Evolutionary conservation across 106 monocot species (phyloP), one percentile per base, ranked within the genome.

Genomic region (Platanthera zijinensis): DNA sequence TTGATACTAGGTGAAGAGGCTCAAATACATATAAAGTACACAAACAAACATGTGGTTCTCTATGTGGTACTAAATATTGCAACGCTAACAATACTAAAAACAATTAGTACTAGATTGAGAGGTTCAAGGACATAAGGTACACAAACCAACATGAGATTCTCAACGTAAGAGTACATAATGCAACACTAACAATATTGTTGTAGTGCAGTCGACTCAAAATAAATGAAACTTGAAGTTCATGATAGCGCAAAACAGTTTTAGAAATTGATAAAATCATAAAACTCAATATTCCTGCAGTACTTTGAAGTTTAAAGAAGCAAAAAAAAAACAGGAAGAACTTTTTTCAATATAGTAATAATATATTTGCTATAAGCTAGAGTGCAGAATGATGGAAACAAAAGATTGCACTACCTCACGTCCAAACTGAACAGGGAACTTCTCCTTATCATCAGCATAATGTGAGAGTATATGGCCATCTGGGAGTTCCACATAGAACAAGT

Each of bases 361-460:
- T 57, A 57, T 17, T 61, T 19, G 21, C 59, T 61, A 61, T 22
- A 19, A 48, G 70, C 12, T 15, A 8, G 14, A 48, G 6, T 48
- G 48, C 39, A 7, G 72, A 71, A 51, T 52, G 21, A 39, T 39
- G 39, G 39, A 39, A 25, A 21, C 18, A 66, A 50, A 10, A 8
- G 12, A 57, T 15, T 57, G 4, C 52, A 18, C 62, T 82, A 96
- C 96, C 96, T 96, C 96, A 69, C 96, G 96, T 13, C 96, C 96
- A 83, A 96, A 96, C 69, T 96, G 96, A 52, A 86, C 83, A 10
- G 90, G 93, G 50, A 93, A 88, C 52, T 93, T 96, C 71, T 90
- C 87, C 11, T 87, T 85, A 54, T 87, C 87, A 76, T 83, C 83
- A 48, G 85, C 80, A 80, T 62, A 49, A 84, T 97, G 82, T 8